Conservation (phyloP, 2,329 filamentous ascomycete genomes). For the Alternaria triticimaculans region DNA sequence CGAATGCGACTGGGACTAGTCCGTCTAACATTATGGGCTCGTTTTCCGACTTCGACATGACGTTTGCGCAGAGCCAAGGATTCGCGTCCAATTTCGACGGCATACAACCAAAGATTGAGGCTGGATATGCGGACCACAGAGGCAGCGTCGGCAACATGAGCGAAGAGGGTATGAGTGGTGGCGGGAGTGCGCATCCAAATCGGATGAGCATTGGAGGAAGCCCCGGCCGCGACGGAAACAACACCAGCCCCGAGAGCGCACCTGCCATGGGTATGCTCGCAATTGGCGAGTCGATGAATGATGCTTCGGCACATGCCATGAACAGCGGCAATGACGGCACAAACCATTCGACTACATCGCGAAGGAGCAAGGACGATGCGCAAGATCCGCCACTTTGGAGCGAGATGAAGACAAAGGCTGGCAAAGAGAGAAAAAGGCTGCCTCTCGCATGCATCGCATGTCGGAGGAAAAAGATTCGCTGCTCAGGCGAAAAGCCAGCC, state of each 20-base stretch:
- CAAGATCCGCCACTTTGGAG: slow-evolving; percentile 55
- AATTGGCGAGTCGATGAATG: slow-evolving; percentile 36
- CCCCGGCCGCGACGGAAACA: slow-evolving; percentile 39
- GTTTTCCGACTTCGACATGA: slow-evolving; percentile 42
- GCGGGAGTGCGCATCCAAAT: slow-evolving; percentile 35
- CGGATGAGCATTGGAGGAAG: slow-evolving; percentile 44
- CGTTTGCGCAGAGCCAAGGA: slow-evolving; percentile 34
- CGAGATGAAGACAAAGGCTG: slow-evolving; percentile 69
- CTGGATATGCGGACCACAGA: slow-evolving; percentile 34
- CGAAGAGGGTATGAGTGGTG: slow-evolving; percentile 41
- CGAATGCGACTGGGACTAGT: slow-evolving; percentile 30
- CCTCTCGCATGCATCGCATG: slow-evolving; percentile 96
- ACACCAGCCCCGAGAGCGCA: slow-evolving; percentile 47
- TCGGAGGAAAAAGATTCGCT: slow-evolving; percentile 95
- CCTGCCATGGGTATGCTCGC: slow-evolving; percentile 39
- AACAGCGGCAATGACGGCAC: slow-evolving; percentile 38
- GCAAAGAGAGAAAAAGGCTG: slow-evolving; percentile 91
- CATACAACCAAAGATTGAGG: slow-evolving; percentile 31
- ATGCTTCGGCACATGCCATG: slow-evolving; percentile 32
- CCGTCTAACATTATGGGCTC: slow-evolving; percentile 37
- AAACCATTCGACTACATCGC: slow-evolving; percentile 30
- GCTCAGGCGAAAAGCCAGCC: slow-evolving; percentile 95
- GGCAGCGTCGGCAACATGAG: slow-evolving; percentile 42
- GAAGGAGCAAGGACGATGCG: slow-evolving; percentile 39
- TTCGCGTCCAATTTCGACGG: slow-evolving; percentile 30